Base-by-base conservation (phyloP, 2,329 filamentous ascomycete genomes). In the Sporothrix pseudoabietina region DNA sequence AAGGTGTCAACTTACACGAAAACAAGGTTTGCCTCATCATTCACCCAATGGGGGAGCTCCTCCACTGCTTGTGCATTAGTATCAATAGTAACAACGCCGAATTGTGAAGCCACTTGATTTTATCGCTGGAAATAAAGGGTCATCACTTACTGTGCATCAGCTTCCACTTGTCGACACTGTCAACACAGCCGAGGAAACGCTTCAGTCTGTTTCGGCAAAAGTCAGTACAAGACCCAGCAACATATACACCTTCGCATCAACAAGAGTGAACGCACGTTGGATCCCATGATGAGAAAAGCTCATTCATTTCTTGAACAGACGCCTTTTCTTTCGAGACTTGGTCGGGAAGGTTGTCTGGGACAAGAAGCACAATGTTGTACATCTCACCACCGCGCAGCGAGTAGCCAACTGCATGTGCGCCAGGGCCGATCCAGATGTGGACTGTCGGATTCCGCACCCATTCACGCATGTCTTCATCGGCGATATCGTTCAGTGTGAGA, bases 211-310 rank as follows among this genome's bases (percentile, higher is more conserved):
- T 41, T 4, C 4, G 52, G 8, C 22, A 55, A 22, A 7, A 26
- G 35, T 22, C n/a, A 65, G n/a, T 0, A 14, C 2, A n/a, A 22
- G 59, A n/a, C 4, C 5, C 16, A 22, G 7, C 12, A 22, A 41
- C 8, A 41, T 14, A 22, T 22, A 19, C 8, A 12, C 19, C 5
- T 7, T 19, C 22, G 35, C 5, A 63, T 41, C 16, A 22, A 65
- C 3, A n/a, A 26, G 3, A 6, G 9, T 26, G 6, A 35, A n/a
- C 59, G 1, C 22, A 44, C 35, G 35, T 65, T 65, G 79, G 77
- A 39, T 82, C 80, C 82, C 82, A 83, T 14, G 71, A 73, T 0
- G 61, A 69, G 69, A 83, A 83, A 7, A 81, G 78, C 22, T 75
- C 71, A 26, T 76, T 76, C 71, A 83, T 78, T 73, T 83, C 81